These are phyloP conservation scores for Dujonia santamariae DNA, from an alignment of 1,139 yeast genomes.

Conservation along the genomic window DNA sequence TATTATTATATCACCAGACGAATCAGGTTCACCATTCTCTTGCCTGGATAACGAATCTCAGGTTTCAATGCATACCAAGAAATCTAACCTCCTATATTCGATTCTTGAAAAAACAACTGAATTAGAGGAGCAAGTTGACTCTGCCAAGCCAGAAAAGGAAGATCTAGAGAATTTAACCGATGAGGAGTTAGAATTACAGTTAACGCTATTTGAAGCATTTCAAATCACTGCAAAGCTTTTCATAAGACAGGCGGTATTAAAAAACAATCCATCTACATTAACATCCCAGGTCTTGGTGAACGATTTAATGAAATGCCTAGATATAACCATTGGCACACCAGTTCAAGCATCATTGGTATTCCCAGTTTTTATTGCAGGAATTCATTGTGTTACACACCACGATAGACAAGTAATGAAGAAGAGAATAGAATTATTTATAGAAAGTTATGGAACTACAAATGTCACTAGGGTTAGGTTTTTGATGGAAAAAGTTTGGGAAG, in stretches of 20 bases:
- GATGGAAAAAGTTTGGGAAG: constrained; percentile 51
- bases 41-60: constrained; percentile 2
- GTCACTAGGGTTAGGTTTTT: constrained; percentile 57
- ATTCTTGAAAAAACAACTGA: constrained; percentile 37
- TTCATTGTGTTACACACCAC: constrained; percentile 52
- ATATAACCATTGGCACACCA: constrained; percentile 59
- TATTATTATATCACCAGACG: not conserved
- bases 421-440: constrained; percentile 54
- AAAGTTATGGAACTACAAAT: constrained; percentile 67
- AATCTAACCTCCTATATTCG: constrained; percentile 6
- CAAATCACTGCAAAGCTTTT: constrained; percentile 70
- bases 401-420: constrained; percentile 51
- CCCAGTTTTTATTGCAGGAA: constrained; percentile 76
- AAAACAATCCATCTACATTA: constrained; percentile 59
- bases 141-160: constrained; percentile 50
- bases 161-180: constrained; percentile 48
- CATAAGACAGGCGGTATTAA: constrained; percentile 59
- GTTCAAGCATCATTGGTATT: constrained; percentile 73
- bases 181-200: constrained; percentile 60
- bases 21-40: too few relatives aligned
- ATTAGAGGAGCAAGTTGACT: constrained; percentile 50
- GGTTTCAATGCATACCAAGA: constrained; percentile 15
- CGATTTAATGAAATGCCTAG: constrained; percentile 56
- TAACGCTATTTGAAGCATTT: constrained; percentile 69
- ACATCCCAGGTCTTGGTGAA: constrained; percentile 61